A percentile compares a stretch with the other conserved stretches of the same genome.
Evolutionary conservation across 1,284 basidiomycete genomes (phyloP).

Genomic region (Puccinia brachypodii): DNA sequence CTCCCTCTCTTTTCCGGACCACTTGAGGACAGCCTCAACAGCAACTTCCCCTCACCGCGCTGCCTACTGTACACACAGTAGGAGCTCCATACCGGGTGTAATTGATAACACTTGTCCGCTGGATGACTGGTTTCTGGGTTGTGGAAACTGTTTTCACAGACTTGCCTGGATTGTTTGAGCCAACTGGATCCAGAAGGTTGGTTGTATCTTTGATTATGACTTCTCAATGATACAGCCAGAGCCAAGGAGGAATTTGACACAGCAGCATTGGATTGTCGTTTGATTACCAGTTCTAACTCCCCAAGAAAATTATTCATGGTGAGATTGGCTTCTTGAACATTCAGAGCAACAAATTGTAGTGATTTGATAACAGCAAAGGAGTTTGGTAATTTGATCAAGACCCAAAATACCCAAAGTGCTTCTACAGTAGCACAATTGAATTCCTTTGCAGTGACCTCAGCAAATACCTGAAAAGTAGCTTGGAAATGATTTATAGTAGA

Average conservation of each 20-base stretch:
- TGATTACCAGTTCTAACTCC: background rate
- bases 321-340: background rate
- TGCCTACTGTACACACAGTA: background rate
- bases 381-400: background rate
- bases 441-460: background rate
- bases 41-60: no score
- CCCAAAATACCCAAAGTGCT: background rate
- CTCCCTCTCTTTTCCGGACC: no score
- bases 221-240: background rate
- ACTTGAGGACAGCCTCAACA: no score
- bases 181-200: no score
- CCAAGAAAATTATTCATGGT: background rate
- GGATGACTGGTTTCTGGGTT: constrained; percentile 13
- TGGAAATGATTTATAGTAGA: background rate
- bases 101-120: background rate
- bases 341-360: background rate
- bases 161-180: background rate
- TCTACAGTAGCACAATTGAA: background rate
- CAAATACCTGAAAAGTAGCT: background rate
- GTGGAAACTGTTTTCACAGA: background rate
- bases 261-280: background rate
- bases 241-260: background rate
- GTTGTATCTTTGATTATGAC: background rate
- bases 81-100: background rate
- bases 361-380: background rate